Percentiles rank a stretch among this genome's conserved stretches.
These are phyloP conservation scores for Plasmopara muralis DNA, from an alignment of 352 stramenopile species.

Conservation along the genomic window DNA sequence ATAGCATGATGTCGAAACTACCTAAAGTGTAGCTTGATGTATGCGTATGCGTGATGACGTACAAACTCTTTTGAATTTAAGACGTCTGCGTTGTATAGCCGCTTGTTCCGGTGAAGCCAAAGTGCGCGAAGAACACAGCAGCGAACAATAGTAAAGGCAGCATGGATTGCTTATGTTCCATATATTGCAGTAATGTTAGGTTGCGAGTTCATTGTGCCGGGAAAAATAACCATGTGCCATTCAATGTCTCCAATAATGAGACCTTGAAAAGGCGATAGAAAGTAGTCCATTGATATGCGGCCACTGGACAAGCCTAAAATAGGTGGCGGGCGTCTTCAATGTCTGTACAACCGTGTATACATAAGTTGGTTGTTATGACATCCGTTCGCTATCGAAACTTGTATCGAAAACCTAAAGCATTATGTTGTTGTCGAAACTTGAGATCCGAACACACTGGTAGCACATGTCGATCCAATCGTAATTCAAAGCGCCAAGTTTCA, in stretches of 20 bases:
- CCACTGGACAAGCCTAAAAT: constrained; percentile 8
- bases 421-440: neutral
- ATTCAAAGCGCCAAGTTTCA: neutral
- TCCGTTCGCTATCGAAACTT: neutral
- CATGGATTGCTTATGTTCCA: neutral
- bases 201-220: neutral
- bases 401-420: neutral
- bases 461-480: neutral
- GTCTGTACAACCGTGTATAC: constrained; percentile 1
- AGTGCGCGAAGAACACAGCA: constrained; percentile 5
- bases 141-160: constrained; percentile 2
- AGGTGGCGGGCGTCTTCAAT: constrained; percentile 5
- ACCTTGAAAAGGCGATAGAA: constrained; percentile 3
- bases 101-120: constrained; percentile 8
- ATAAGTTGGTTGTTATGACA: neutral
- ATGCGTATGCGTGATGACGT: neutral
- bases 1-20: too few relatives aligned
- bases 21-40: too few relatives aligned
- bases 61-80: neutral
- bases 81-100: constrained; percentile 1
- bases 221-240: neutral
- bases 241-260: neutral
- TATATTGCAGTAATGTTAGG: neutral
- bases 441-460: neutral
- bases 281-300: too few relatives aligned